Percentiles rank a stretch among this genome's conserved stretches.
Conservation (phyloP, 1,284 basidiomycete species). For the Pseudozyma sp. region DNA sequence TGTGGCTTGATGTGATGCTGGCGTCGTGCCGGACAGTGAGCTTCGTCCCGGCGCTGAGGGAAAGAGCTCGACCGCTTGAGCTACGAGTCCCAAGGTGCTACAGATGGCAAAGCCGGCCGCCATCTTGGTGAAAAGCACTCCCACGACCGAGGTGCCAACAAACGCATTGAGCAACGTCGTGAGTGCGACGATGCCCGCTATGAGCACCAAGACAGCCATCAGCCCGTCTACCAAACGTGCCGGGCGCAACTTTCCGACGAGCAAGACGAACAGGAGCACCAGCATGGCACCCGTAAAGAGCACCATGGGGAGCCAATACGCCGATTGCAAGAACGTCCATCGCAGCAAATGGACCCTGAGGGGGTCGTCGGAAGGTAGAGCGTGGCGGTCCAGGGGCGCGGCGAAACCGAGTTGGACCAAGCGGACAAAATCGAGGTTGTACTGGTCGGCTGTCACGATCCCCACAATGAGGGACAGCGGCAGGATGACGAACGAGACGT, state of each 20-base stretch:
- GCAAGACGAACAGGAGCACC: slow-evolving; percentile 18
- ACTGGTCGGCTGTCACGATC: slow-evolving; percentile 26
- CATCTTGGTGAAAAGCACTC: slow-evolving; percentile 20
- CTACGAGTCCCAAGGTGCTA: slow-evolving; percentile 16
- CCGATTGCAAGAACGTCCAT: slow-evolving; percentile 26
- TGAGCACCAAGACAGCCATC: not conserved
- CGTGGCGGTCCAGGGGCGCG: not conserved
- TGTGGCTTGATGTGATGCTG: not conserved
- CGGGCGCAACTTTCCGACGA: slow-evolving; percentile 8
- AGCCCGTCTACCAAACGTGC: slow-evolving; percentile 6
- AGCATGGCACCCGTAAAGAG: slow-evolving; percentile 15
- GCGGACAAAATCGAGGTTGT: slow-evolving; percentile 33
- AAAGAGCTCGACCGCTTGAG: slow-evolving; percentile 16
- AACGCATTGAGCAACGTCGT: slow-evolving; percentile 25
- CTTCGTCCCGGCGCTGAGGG: not conserved
- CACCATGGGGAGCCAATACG: slow-evolving; percentile 23
- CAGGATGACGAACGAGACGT: slow-evolving; percentile 11
- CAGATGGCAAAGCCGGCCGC: slow-evolving; percentile 4
- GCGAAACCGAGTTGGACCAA: slow-evolving; percentile 4
- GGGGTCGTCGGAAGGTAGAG: slow-evolving; percentile 6
- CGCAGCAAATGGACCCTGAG: slow-evolving; percentile 14
- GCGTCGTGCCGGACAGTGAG: too few species aligned
- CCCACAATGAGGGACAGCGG: slow-evolving; percentile 20
- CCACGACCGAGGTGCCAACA: slow-evolving; percentile 12
- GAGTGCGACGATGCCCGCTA: slow-evolving; percentile 1